These are phyloP conservation scores for Cubamyces sp. DNA, from an alignment of 768 basidiomycete genomes.

Conservation along the genomic window DNA sequence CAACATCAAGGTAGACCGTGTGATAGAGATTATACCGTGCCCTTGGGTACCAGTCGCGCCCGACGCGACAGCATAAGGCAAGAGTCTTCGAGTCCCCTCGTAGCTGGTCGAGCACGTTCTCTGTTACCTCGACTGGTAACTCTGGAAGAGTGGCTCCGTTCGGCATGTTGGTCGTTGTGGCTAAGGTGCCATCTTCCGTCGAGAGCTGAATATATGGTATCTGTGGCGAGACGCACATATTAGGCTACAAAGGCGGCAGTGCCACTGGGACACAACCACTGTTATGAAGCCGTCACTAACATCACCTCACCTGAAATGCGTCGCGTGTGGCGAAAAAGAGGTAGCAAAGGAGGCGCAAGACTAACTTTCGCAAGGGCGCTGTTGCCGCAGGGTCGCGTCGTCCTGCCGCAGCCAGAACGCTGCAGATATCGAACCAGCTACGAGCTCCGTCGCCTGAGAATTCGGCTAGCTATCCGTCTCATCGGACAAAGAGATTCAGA, in stretches of 20 bases:
- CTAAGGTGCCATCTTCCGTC: background rate
- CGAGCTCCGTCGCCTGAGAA: too few species aligned
- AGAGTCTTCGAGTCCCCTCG: conserved; percentile 22
- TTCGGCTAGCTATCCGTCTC: too few species aligned
- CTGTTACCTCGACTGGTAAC: conserved; percentile 28
- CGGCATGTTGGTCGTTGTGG: conserved; percentile 3
- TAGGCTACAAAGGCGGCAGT: background rate
- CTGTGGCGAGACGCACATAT: background rate
- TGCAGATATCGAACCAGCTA: too few species aligned
- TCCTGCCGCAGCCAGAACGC: too few species aligned
- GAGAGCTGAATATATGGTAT: background rate
- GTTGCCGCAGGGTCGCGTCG: too few species aligned
- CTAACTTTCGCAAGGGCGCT: too few species aligned
- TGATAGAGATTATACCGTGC: conserved; percentile 28
- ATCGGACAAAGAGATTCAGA: too few species aligned
- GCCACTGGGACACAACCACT: background rate
- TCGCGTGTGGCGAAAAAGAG: too few species aligned
- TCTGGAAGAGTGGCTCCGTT: background rate
- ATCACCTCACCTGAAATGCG: too few species aligned
- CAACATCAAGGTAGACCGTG: conserved; percentile 6
- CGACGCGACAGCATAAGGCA: conserved; percentile 22
- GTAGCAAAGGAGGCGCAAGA: too few species aligned
- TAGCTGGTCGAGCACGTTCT: conserved; percentile 29
- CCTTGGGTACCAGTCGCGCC: conserved; percentile 18
- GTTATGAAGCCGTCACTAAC: too few species aligned